Base-by-base conservation (phyloP, 192 early-diverging fungal species). In the Coemansia sp. region DNA sequence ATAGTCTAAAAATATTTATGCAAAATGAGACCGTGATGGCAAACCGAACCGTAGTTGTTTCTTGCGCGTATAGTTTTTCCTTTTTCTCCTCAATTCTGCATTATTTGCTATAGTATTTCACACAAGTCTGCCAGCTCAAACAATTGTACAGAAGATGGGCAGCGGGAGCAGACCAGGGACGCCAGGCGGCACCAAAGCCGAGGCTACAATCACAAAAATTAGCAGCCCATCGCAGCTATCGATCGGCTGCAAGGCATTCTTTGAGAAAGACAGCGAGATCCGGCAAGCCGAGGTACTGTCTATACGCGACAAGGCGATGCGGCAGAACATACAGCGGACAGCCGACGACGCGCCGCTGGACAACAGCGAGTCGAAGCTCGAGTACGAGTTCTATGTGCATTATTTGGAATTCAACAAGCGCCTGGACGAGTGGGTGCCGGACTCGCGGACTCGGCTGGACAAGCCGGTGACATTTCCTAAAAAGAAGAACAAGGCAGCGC, bases 401-500 rank as follows among this genome's bases (percentile, higher is more conserved):
- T 96, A 95, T 66, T 86, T 95, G 5, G 89, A 92, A 56, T 98
- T 92, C 82, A 99, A 99, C 86, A 99, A 99, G 73, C 92, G 97
- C 17, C 81, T 99, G 53, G 97, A 99, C 82, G 95, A 97, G 71
- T 98, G 95, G 97, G 91, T 99, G 1, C 25, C 73, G 0, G 73
- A 86, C 2, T 73, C 84, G 5, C 83, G 90, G 14, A 79, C 90
- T 21, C 84, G 90, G 26, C 71, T 93, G 46, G 67, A 83, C 36
- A 83, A 85, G 37, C 88, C 84, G 1, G 86, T 93, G 25, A 85
- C 87, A 51, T 89, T 84, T 54, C 92, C 89, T 0, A 90, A 88
- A 66, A 62, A 74, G 46, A 90, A 89, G 55, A 86, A 83, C 67
- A 74, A 69, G 52, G 64, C 59, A 0, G 18, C 62, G 0, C 57